These are phyloP conservation scores for Terana coerulea DNA, from an alignment of 768 basidiomycete genomes.

Conservation along the genomic window DNA sequence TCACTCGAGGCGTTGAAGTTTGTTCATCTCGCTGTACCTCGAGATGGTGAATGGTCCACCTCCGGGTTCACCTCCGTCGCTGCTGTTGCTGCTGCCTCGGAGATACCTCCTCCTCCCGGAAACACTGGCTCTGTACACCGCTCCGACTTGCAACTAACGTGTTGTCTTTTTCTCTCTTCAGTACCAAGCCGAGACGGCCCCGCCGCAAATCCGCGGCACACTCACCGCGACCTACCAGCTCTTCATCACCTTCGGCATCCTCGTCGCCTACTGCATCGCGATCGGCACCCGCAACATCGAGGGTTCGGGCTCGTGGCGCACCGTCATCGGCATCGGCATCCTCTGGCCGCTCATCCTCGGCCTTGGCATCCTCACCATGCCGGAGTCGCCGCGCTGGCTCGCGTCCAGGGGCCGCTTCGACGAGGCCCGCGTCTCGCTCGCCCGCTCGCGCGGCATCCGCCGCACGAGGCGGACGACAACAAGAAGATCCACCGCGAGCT, in stretches of 20 bases:
- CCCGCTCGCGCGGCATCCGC: conserved; percentile 46
- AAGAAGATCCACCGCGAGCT: conserved; percentile 36
- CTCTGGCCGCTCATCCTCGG: conserved; percentile 60
- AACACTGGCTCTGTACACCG: no score
- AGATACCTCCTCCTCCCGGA: no score
- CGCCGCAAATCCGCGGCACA: conserved; percentile 66
- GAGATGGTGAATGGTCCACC: no score
- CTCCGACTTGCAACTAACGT: conserved; percentile 1
- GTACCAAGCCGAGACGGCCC: conserved; percentile 74
- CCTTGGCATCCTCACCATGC: conserved; percentile 67
- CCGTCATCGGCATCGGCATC: conserved; percentile 56
- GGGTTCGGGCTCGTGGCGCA: conserved; percentile 54
- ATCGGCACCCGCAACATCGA: conserved; percentile 2
- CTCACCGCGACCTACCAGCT: conserved; percentile 46
- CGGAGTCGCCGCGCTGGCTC: conserved; percentile 64
- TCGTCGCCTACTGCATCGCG: conserved; percentile 45
- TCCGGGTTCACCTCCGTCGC: no score
- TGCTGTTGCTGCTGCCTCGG: no score
- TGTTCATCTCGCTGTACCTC: no score
- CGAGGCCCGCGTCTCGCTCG: conserved; percentile 46
- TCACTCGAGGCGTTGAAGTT: no score
- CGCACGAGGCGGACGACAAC: conserved; percentile 34
- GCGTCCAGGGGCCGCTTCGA: conserved; percentile 43
- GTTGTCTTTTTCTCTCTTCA: no score
- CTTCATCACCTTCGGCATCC: conserved; percentile 69